Conservation (phyloP, 345 rosid genomes). For the Eucalyptus sp. region DNA sequence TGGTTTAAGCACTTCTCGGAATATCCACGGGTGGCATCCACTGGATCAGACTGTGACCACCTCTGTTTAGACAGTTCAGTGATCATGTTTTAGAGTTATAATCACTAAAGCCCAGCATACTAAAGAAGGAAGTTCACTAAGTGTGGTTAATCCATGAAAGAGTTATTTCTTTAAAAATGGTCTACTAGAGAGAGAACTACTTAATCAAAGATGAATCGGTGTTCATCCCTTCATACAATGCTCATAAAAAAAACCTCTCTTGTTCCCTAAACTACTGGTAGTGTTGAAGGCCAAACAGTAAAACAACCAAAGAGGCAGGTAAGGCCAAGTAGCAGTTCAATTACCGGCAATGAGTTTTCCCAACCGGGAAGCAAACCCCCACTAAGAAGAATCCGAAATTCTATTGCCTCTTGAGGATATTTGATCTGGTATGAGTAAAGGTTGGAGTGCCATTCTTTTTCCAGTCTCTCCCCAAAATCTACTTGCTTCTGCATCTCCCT, state of each 20-base stretch:
- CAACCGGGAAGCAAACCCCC: slow-evolving; percentile 16
- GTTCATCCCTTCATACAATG: not conserved
- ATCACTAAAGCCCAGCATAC: not conserved
- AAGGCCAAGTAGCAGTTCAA: not conserved
- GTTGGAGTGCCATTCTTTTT: slow-evolving; percentile 14
- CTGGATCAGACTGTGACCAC: slow-evolving; percentile 5
- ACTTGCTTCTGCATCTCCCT: slow-evolving; percentile 18
- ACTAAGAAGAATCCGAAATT: slow-evolving; percentile 5
- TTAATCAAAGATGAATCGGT: not conserved
- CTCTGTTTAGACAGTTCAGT: not conserved
- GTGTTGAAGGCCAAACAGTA: not conserved
- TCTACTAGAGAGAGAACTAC: not conserved
- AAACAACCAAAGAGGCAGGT: not conserved
- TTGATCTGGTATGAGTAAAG: slow-evolving; percentile 1
- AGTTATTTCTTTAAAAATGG: not conserved
- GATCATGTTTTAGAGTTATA: not conserved
- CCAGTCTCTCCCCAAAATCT: slow-evolving; percentile 1
- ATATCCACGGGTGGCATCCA: slow-evolving; percentile 17
- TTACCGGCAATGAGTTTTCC: slow-evolving; percentile 22
- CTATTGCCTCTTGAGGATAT: slow-evolving; percentile 12
- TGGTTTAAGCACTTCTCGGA: slow-evolving; percentile 16
- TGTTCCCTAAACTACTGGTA: not conserved
- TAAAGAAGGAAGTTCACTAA: not conserved
- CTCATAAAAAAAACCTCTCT: not conserved
- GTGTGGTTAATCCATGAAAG: not conserved